Conservation (phyloP, 73 alveolate species). For the Blepharisma stoltei region DNA sequence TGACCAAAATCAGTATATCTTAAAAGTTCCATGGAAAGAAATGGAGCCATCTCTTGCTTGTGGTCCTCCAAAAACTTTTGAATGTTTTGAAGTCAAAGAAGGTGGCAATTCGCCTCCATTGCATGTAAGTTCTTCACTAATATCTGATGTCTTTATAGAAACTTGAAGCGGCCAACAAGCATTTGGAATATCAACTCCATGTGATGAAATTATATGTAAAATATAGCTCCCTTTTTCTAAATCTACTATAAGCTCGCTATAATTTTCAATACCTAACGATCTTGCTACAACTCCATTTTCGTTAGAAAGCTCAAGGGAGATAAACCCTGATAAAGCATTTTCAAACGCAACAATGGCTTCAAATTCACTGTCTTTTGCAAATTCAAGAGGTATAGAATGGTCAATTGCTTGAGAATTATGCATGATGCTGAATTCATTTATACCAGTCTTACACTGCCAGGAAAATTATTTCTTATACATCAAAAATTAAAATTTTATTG, state of each 20-base stretch:
- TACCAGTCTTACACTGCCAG: no score
- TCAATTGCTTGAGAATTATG: slow-evolving; percentile 4
- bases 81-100: background rate
- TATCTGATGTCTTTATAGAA: background rate
- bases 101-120: slow-evolving; percentile 4
- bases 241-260: background rate
- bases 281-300: background rate
- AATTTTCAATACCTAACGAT: slow-evolving; percentile 3
- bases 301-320: no score
- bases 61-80: background rate
- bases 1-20: no score
- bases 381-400: background rate
- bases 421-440: slow-evolving; percentile 8
- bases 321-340: no score
- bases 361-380: background rate
- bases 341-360: background rate
- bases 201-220: background rate
- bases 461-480: no score
- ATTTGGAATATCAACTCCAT: background rate
- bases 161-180: slow-evolving; percentile 19
- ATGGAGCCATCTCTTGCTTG: background rate
- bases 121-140: background rate
- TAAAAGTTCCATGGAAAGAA: slow-evolving; percentile 2
- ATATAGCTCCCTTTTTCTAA: background rate
- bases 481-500: no score